Evolutionary conservation across 2,329 filamentous ascomycete genomes (phyloP).

Genomic region (Microcyclospora pomicola): DNA sequence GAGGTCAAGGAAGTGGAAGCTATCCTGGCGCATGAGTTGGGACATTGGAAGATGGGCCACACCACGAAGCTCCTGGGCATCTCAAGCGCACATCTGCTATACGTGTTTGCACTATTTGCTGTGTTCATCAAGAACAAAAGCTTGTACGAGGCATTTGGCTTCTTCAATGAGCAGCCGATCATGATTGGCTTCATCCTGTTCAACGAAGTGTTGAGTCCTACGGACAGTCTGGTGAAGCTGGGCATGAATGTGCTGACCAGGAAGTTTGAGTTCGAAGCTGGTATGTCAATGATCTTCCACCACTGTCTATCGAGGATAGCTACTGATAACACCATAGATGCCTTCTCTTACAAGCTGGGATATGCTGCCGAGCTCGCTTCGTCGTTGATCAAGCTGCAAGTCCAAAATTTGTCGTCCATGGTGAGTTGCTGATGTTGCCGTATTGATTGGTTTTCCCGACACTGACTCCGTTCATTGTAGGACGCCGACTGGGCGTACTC

Average conservation of each 20-base stretch:
- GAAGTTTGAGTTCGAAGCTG: constrained; percentile 91
- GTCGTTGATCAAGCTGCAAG: constrained; percentile 91
- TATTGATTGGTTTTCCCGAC: background rate
- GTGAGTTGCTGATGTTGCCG: constrained; percentile 4
- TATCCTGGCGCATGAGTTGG: constrained; percentile 87
- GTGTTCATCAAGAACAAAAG: constrained; percentile 94
- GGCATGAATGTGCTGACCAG: constrained; percentile 92
- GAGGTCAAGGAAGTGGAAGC: constrained; percentile 84
- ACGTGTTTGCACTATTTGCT: constrained; percentile 91
- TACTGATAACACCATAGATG: constrained; percentile 37
- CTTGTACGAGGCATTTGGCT: constrained; percentile 83
- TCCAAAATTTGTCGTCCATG: constrained; percentile 97
- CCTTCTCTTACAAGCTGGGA: constrained; percentile 72
- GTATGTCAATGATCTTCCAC: constrained; percentile 26
- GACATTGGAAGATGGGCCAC: constrained; percentile 93
- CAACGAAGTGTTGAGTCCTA: constrained; percentile 87
- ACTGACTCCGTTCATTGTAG: constrained; percentile 1
- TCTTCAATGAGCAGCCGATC: constrained; percentile 68
- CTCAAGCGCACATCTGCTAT: constrained; percentile 74
- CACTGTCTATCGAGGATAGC: background rate
- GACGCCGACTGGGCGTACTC: constrained; percentile 98
- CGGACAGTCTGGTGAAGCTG: constrained; percentile 89
- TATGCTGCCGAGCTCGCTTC: constrained; percentile 71
- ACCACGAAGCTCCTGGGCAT: constrained; percentile 85
- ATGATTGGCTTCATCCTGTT: constrained; percentile 97